Evolutionary conservation across 2,329 filamentous ascomycete genomes (phyloP).

Genomic region (Penicillium expansum): DNA sequence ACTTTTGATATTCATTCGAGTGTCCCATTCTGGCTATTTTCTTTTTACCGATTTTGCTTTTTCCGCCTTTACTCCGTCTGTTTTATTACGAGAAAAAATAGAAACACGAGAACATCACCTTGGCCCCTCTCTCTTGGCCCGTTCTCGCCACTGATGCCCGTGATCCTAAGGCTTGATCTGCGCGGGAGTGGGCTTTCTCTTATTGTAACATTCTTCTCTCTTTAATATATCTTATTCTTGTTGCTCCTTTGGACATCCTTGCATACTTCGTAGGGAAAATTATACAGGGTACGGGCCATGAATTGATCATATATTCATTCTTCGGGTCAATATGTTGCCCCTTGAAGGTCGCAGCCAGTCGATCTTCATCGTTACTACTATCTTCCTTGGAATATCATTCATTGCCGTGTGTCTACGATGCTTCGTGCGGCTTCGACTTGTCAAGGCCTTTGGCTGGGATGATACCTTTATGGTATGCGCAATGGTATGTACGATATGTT

Average conservation of each 20-base stretch:
- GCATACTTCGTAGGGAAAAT: background rate
- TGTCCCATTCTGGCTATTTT: background rate
- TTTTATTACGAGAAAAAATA: too few species aligned
- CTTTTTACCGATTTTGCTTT: background rate
- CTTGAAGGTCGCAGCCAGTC: slow-evolving; percentile 33
- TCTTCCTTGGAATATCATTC: slow-evolving; percentile 34
- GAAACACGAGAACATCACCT: slow-evolving; percentile 8
- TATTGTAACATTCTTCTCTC: background rate
- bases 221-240: slow-evolving; percentile 1
- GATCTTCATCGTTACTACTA: slow-evolving; percentile 34
- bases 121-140: slow-evolving; percentile 7
- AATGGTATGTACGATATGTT: slow-evolving; percentile 28
- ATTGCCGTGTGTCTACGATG: slow-evolving; percentile 36
- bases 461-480: slow-evolving; percentile 38
- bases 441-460: slow-evolving; percentile 41
- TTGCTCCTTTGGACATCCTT: background rate
- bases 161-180: slow-evolving; percentile 15
- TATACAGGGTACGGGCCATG: slow-evolving; percentile 8
- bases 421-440: slow-evolving; percentile 35
- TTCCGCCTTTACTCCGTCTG: background rate
- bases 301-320: slow-evolving; percentile 8
- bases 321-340: slow-evolving; percentile 26
- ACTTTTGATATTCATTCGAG: too few species aligned
- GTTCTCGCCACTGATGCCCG: slow-evolving; percentile 16
- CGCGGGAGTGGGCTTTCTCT: background rate